Base-by-base conservation (phyloP, 2,329 filamentous ascomycete genomes). In the Talaromyces sp. region DNA sequence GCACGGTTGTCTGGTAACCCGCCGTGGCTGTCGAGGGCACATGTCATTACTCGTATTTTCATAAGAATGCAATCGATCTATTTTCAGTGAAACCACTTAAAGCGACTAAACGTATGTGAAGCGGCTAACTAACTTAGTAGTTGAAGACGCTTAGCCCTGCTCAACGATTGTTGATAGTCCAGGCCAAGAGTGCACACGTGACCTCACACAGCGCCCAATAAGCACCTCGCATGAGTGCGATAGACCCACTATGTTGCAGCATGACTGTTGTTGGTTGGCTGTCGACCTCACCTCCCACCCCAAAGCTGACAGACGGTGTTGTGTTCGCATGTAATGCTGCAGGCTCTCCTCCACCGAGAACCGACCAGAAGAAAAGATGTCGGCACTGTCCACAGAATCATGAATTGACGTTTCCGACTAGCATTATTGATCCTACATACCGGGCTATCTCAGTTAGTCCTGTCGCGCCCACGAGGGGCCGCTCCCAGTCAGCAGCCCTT, bases 301-400 rank as follows among this genome's bases (percentile, higher is more conserved):
- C 56, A 29, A 29, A 31, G 43, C 56, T 49, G 38, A 35, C 31
- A 19, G 57, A 53, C 43, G 19, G 9, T 17, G 35, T 46, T 52
- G 41, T 54, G 38, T 55, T 62, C 53, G 61, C 38, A 65, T 63
- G 55, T 58, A 27, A 17, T 52, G 49, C 24, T 52, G 49, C 49
- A 17, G 24, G 17, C 49, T 52, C 21, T 27, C 49, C 24, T 29
- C 49, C 26, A 52, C 26, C 49, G 24, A 52, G 49, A 52, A 17
- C 49, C 49, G 49, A n/a, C 26, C 49, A 52, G 27, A n/a, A 52
- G 26, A 17, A 29, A 29, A 9, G 13, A 52, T 27, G 49, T 29
- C 27, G 49, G 49, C 24, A 10, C 17, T 52, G 49, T 29, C 26
- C 26, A 29, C 24, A 9, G 24, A 26, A 52, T 29, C 49, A 52